Evolutionary conservation across 2,329 filamentous ascomycete species (phyloP), one percentile per base, ranked within the genome.

Genomic region (Plenodomus tracheiphilus): DNA sequence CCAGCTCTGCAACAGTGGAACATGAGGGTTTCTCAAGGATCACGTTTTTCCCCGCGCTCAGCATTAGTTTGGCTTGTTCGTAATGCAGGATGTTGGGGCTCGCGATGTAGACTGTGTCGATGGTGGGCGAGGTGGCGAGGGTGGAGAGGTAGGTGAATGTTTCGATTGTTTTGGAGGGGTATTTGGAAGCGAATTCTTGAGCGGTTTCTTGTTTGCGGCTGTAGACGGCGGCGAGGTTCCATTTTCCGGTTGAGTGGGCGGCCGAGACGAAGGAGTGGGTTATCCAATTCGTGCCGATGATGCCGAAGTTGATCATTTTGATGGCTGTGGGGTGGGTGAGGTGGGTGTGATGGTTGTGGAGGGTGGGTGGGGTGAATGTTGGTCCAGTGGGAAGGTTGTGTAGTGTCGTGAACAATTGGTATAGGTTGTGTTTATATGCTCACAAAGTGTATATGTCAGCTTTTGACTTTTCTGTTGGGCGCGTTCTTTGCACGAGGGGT

Each of bases 11-110:
- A 20, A 66, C 56, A 1, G 72, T 79, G 19, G 69, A 73, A 20
- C 75, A 76, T 0, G 75, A 73, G 4, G 77, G 77, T 58, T 80
- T 80, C 59, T 80, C 77, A n/a, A 80, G 63, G 22, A 80, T 70
- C 50, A 79, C 76, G 57, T 80, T 72, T 56, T 79, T 79, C 42
- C 72, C 70, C 2, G 73, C 76, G 4, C 59, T 38, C 28, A 80
- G 67, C 32, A 76, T 64, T 15, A 62, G 57, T 50, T 75, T 76
- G 15, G 77, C 74, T 51, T 79, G 77, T 34, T 61, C 65, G 61
- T 74, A 75, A 65, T 79, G 77, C 36, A 77, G 67, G 35, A 71
- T 73, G 64, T 79, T 79, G 30, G 77, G 77, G 13, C 74, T 77
- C 18, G 77, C 77, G 47, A 79, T 76, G 72, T 80, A 80, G 40